phyloP scores from a whole-genome alignment of 1,284 basidiomycete genomes.

The Hemileia vastatrix region DNA sequence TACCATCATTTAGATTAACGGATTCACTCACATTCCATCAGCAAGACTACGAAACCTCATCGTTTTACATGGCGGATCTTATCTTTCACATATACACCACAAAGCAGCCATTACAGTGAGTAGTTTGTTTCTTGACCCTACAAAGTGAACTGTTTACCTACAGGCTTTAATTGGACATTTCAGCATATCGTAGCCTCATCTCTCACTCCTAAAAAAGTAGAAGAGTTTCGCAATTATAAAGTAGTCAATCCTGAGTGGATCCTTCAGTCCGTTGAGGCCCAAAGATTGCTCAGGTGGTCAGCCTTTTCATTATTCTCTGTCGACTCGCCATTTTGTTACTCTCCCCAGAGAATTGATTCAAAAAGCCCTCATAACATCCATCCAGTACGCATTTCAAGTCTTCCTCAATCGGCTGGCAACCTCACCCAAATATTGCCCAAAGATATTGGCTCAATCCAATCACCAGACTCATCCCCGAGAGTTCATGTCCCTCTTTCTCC shows the following conservation, averaged over 20 bases:
- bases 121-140: neutral
- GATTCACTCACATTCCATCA: conserved; percentile 76
- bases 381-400: no score
- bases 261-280: conserved; percentile 59
- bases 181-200: conserved; percentile 75
- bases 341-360: no score
- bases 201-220: conserved; percentile 76
- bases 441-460: no score
- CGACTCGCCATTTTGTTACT: no score
- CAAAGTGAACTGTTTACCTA: no score
- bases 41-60: conserved; percentile 73
- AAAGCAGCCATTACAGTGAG: conserved; percentile 60
- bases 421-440: no score
- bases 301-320: conserved; percentile 53
- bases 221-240: conserved; percentile 78
- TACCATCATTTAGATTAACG: conserved; percentile 64
- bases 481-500: no score
- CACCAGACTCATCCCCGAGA: no score
- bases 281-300: conserved; percentile 64
- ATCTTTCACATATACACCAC: conserved; percentile 71
- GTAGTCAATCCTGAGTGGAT: conserved; percentile 82
- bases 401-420: no score
- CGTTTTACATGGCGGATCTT: conserved; percentile 69
- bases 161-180: no score
- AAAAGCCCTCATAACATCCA: no score